Evolutionary conservation across 2,329 filamentous ascomycete genomes (phyloP).

Genomic region (Pseudogymnoascus sp.): DNA sequence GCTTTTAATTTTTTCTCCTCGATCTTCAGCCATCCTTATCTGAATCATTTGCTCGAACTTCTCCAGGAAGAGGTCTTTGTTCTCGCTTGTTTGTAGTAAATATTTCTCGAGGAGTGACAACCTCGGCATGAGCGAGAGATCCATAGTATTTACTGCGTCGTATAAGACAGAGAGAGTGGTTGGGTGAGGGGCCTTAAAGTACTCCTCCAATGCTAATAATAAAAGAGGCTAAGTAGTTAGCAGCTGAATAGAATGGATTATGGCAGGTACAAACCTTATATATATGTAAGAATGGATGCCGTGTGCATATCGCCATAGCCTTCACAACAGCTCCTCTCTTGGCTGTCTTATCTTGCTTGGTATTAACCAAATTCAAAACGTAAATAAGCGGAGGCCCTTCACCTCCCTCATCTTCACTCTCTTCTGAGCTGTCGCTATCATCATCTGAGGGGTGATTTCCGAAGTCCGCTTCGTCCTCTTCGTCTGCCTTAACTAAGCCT

Average conservation of each 20-base stretch:
- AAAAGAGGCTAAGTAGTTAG: slow-evolving; percentile 59
- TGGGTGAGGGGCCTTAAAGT: slow-evolving; percentile 83
- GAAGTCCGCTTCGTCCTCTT: slow-evolving; percentile 37
- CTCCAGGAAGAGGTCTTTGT: slow-evolving; percentile 92
- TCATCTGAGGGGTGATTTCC: slow-evolving; percentile 42
- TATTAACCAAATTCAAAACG: slow-evolving; percentile 94
- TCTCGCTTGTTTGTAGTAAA: slow-evolving; percentile 81
- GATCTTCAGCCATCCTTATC: slow-evolving; percentile 63
- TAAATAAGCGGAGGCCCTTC: slow-evolving; percentile 93
- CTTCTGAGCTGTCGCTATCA: slow-evolving; percentile 40
- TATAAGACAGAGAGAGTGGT: slow-evolving; percentile 86
- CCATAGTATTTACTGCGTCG: slow-evolving; percentile 91
- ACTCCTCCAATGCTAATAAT: slow-evolving; percentile 85
- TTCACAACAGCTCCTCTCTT: slow-evolving; percentile 94
- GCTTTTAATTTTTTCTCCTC: slow-evolving; percentile 27
- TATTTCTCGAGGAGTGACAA: slow-evolving; percentile 76
- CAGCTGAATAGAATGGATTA: slow-evolving; percentile 16
- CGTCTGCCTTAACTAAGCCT: slow-evolving; percentile 37
- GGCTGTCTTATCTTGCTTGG: slow-evolving; percentile 87
- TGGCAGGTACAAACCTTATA: slow-evolving; percentile 62
- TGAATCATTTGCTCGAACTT: slow-evolving; percentile 95
- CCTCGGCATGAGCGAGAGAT: slow-evolving; percentile 83
- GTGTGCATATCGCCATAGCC: slow-evolving; percentile 96
- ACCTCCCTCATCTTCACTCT: slow-evolving; percentile 57
- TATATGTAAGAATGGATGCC: slow-evolving; percentile 95